These are phyloP conservation scores for Rhizophora mangle DNA, from an alignment of 345 rosid genomes.

Conservation along the genomic window DNA sequence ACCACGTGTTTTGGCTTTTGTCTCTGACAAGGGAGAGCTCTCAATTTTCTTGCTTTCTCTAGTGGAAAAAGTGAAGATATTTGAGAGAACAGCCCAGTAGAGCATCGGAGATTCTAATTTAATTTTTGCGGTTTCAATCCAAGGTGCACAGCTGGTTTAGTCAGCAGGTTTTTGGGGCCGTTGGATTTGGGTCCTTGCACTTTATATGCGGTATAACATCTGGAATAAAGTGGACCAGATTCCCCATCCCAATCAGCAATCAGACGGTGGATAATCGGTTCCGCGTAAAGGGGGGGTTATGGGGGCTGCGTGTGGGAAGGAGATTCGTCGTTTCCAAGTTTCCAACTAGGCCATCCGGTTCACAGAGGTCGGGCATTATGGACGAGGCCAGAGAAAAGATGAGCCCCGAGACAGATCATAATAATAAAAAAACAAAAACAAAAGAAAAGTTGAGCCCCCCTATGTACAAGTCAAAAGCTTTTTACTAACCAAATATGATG, in stretches of 20 bases:
- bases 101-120: slow-evolving; percentile 11
- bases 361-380: too few relatives aligned
- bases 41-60: background rate
- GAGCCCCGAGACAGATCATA: too few relatives aligned
- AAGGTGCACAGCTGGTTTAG: slow-evolving; percentile 19
- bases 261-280: slow-evolving; percentile 23
- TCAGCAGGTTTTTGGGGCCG: slow-evolving; percentile 23
- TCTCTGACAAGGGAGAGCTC: too few relatives aligned
- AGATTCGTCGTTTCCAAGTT: slow-evolving; percentile 14
- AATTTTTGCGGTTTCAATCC: slow-evolving; percentile 8
- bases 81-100: background rate
- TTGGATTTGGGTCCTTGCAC: slow-evolving; percentile 17
- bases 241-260: slow-evolving; percentile 11
- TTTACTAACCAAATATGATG: too few relatives aligned
- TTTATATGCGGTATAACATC: slow-evolving; percentile 8
- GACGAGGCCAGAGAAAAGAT: too few relatives aligned
- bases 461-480: too few relatives aligned
- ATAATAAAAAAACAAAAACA: too few relatives aligned
- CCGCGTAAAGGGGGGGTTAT: background rate
- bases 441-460: too few relatives aligned
- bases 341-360: slow-evolving; percentile 9
- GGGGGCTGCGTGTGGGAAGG: slow-evolving; percentile 24
- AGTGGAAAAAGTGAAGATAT: background rate
- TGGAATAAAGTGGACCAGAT: slow-evolving; percentile 33
- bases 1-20: background rate